Evolutionary conservation across 805 yeast species (phyloP), one percentile per base, ranked within the genome.

Genomic region (Cyberlindnera mycetangii): DNA sequence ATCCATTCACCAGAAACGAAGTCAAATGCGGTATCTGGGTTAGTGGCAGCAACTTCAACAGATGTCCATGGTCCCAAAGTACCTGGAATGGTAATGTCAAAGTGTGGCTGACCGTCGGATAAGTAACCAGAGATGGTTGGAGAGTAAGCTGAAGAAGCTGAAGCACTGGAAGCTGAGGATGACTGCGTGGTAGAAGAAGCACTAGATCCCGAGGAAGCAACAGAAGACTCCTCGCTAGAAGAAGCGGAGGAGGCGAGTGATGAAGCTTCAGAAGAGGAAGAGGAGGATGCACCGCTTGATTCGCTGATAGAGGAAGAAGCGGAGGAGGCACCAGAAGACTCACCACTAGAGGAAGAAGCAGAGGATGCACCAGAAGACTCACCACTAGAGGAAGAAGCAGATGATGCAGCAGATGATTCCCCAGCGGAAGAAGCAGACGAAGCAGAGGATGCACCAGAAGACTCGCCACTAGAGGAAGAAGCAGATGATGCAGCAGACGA

Each of bases 41-140:
- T 48, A 9, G 37, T 9, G 32, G 49, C 55, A 30, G 34, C 14
- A 14, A 50, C 33, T 7, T 33, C 39, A 37, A 53, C 45, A n/a
- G 38, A 21, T n/a, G 48, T 42, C 51, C 51, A 51, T 42, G 54
- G 54, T 37, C 51, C 48, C 34, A 38, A 43, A 9, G 37, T 20
- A 39, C 47, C 56, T 48, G 58, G 58, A 22, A 52, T 31, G 32
- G 16, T 31, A 20, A 52, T 31, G 9, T 52, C 50, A 46, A 46
- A 54, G 19, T 50, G 48, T 44, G 58, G 58, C 44, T 52, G 51
- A 43, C 56, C 56, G 16, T 48, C 45, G 34, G 21, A 10, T 10
- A 52, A 36, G 42, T 39, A 48, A 45, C 58, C 58, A 15, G 47
- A 36, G 21, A 52, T 45, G 42, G 41, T 48, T 44, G 54, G 51